These are phyloP conservation scores for Elaeis guineensis DNA, from an alignment of 176 grass and related monocot genomes.

Conservation along the genomic window DNA sequence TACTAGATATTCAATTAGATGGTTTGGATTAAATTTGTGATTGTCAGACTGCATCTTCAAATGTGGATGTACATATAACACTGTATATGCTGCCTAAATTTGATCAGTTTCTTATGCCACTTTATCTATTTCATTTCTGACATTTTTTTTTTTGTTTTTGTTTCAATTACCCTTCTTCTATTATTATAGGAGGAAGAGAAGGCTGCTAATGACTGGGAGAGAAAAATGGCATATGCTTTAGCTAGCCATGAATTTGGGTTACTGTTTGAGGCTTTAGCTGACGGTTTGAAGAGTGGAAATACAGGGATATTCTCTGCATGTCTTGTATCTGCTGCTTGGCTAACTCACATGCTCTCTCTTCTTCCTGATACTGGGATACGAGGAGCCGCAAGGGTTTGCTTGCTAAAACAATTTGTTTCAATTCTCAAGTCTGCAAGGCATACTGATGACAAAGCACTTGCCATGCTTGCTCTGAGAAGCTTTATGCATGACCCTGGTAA, in stretches of 20 bases:
- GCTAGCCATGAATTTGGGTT: slow-evolving; percentile 72
- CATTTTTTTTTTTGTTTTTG: not conserved
- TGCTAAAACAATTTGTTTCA: slow-evolving; percentile 49
- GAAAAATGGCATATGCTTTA: slow-evolving; percentile 49
- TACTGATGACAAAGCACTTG: slow-evolving; percentile 46
- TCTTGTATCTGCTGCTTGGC: slow-evolving; percentile 53
- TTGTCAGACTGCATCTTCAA: too few species aligned
- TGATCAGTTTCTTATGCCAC: too few species aligned
- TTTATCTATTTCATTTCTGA: too few species aligned
- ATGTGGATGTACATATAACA: too few species aligned
- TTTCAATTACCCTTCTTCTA: not conserved
- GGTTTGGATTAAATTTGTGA: too few species aligned
- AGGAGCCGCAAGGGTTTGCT: slow-evolving; percentile 48
- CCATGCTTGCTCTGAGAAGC: slow-evolving; percentile 56
- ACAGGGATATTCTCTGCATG: slow-evolving; percentile 47
- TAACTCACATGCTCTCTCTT: slow-evolving; percentile 47
- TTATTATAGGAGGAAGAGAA: slow-evolving; percentile 39
- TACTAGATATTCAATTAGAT: too few species aligned
- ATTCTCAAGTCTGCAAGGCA: slow-evolving; percentile 53
- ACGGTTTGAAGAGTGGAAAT: slow-evolving; percentile 41
- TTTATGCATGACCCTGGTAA: slow-evolving; percentile 59
- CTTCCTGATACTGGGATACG: slow-evolving; percentile 64
- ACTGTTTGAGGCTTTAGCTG: slow-evolving; percentile 51
- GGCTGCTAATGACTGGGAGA: slow-evolving; percentile 43
- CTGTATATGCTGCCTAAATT: too few species aligned